Conservation (phyloP, 306 rosid species). For the Sechiopsis laciniata region DNA sequence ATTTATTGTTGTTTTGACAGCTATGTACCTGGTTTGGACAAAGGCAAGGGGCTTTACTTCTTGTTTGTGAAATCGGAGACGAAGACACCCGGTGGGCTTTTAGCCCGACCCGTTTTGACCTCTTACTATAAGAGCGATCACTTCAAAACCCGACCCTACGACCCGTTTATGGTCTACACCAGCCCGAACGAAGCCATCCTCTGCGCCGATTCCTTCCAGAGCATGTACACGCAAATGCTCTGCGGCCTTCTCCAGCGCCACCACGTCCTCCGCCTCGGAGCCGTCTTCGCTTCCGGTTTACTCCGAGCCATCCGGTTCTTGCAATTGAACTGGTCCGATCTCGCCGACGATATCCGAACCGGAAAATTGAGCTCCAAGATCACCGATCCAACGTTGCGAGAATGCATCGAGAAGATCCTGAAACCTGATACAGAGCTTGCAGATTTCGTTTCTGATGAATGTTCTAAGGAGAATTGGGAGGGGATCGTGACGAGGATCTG, state of each 20-base stretch:
- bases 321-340: slow-evolving; percentile 42
- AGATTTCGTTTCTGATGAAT: slow-evolving; percentile 29
- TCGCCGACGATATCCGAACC: slow-evolving; percentile 34
- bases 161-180: slow-evolving; percentile 50
- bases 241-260: slow-evolving; percentile 43
- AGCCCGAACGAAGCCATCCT: slow-evolving; percentile 59
- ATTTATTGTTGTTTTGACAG: slow-evolving; percentile 21
- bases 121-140: slow-evolving; percentile 56
- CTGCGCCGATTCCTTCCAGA: slow-evolving; percentile 52
- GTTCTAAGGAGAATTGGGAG: slow-evolving; percentile 47
- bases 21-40: slow-evolving; percentile 48
- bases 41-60: slow-evolving; percentile 52
- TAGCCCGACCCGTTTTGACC: slow-evolving; percentile 56
- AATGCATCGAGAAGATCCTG: slow-evolving; percentile 22
- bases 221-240: slow-evolving; percentile 58
- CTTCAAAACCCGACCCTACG: slow-evolving; percentile 58
- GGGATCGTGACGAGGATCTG: slow-evolving; percentile 45
- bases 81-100: slow-evolving; percentile 49
- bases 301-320: slow-evolving; percentile 53
- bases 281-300: slow-evolving; percentile 55
- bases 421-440: slow-evolving; percentile 33
- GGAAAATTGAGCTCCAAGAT: slow-evolving; percentile 33
- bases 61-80: slow-evolving; percentile 52
- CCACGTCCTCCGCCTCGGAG: slow-evolving; percentile 53
- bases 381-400: slow-evolving; percentile 31